A percentile compares a stretch with the other conserved stretches of the same genome.
Conservation (phyloP, 192 early-diverging fungal genomes). For the Backusella luteola region DNA sequence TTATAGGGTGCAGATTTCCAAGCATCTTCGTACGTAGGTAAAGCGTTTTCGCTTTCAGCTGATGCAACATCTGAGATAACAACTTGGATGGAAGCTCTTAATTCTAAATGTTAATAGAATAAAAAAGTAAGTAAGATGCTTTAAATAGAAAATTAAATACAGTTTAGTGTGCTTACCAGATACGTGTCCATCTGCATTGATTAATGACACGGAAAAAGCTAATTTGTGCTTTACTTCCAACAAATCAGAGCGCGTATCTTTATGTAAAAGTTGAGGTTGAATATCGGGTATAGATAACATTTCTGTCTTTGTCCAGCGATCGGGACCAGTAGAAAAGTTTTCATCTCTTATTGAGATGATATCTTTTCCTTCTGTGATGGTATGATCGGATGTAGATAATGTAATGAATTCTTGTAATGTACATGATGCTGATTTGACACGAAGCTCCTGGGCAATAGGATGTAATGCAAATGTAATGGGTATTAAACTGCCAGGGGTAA, state of each 20-base stretch:
- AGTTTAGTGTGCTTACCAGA: conserved; percentile 19
- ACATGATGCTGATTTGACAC: conserved; percentile 42
- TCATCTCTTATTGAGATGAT: conserved; percentile 17
- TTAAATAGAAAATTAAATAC: not conserved
- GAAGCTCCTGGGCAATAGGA: conserved; percentile 50
- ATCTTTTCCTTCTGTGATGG: conserved; percentile 17
- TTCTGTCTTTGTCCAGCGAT: conserved; percentile 24
- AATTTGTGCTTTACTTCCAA: conserved; percentile 39
- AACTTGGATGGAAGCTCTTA: conserved; percentile 33
- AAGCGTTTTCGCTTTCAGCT: conserved; percentile 14
- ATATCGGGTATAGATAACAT: conserved; percentile 21
- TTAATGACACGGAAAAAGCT: conserved; percentile 30
- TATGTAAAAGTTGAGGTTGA: conserved; percentile 1
- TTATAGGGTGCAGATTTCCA: conserved; percentile 33
- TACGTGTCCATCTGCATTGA: conserved; percentile 37
- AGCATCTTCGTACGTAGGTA: conserved; percentile 35
- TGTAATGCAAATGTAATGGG: conserved; percentile 48
- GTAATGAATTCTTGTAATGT: conserved; percentile 58
- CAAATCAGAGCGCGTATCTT: conserved; percentile 33
- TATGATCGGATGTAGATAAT: conserved; percentile 28
- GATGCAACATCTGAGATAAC: conserved; percentile 28
- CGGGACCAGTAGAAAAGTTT: not conserved
- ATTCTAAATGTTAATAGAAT: conserved; percentile 16
- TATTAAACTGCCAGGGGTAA: conserved; percentile 47
- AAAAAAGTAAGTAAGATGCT: not conserved